Evolutionary conservation across 1,139 yeast genomes (phyloP).

Genomic region (Saccharomyces hybrid): DNA sequence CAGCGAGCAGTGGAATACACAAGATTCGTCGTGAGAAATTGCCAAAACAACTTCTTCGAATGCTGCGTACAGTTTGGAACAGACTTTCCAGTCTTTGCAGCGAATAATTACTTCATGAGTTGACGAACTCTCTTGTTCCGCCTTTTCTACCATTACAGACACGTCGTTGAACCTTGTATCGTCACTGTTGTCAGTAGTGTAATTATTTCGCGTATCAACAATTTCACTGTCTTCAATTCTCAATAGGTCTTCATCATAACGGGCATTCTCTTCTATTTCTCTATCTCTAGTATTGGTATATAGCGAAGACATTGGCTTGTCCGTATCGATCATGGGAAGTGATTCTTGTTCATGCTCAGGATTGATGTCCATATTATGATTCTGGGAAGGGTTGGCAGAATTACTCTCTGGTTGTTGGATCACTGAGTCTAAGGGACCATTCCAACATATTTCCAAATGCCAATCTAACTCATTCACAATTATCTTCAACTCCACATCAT

Average conservation of each 20-base stretch:
- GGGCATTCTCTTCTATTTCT: background rate
- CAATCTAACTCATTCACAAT: slow-evolving; percentile 29
- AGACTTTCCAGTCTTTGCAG: slow-evolving; percentile 31
- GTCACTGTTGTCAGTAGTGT: slow-evolving; percentile 4
- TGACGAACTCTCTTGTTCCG: slow-evolving; percentile 16
- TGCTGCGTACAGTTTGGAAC: slow-evolving; percentile 25
- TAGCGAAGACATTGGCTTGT: background rate
- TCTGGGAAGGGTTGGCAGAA: background rate
- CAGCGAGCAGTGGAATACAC: slow-evolving; percentile 30
- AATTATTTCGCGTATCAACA: slow-evolving; percentile 4
- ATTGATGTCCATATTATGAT: background rate
- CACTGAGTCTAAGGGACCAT: slow-evolving; percentile 25
- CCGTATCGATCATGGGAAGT: slow-evolving; percentile 7
- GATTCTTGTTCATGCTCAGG: slow-evolving; percentile 3
- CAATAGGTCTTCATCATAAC: slow-evolving; percentile 10
- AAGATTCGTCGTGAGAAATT: slow-evolving; percentile 29
- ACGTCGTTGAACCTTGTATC: slow-evolving; percentile 11
- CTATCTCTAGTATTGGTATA: background rate
- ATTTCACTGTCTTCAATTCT: slow-evolving; percentile 19
- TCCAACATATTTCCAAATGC: slow-evolving; percentile 30
- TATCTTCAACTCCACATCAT: slow-evolving; percentile 19
- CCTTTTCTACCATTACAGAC: slow-evolving; percentile 19
- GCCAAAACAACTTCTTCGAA: slow-evolving; percentile 30
- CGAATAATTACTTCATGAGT: slow-evolving; percentile 24
- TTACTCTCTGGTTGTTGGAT: slow-evolving; percentile 4